Percentiles rank a stretch among this genome's conserved stretches.
These are phyloP conservation scores for Wickerhamia fluorescens DNA, from an alignment of 805 yeast genomes.

Conservation along the genomic window DNA sequence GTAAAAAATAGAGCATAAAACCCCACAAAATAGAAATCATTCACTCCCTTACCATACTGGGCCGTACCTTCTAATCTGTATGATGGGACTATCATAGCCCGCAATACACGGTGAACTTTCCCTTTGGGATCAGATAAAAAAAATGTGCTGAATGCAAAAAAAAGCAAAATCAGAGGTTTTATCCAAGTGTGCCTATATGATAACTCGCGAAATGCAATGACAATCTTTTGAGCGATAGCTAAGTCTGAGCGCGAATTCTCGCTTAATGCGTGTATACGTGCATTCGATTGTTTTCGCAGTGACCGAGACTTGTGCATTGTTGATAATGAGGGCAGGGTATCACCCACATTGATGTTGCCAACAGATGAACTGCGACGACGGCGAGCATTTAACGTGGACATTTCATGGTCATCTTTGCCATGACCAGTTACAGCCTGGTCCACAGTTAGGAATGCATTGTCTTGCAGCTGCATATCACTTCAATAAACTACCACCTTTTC, in stretches of 20 bases:
- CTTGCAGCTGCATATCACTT: too few relatives aligned
- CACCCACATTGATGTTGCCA: constrained; percentile 72
- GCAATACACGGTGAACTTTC: constrained; percentile 48
- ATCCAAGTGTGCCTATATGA: constrained; percentile 65
- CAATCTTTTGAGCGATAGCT: constrained; percentile 50
- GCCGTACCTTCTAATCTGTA: constrained; percentile 56
- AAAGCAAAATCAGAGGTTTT: constrained; percentile 48
- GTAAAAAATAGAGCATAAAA: constrained; percentile 85
- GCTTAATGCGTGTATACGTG: constrained; percentile 25
- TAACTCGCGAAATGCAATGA: constrained; percentile 54
- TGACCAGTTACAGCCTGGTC: too few relatives aligned
- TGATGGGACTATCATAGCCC: constrained; percentile 57
- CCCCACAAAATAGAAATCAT: constrained; percentile 73
- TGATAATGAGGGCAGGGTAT: constrained; percentile 59
- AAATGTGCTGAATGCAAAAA: constrained; percentile 36
- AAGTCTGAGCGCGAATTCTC: constrained; percentile 30
- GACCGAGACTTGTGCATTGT: constrained; percentile 51
- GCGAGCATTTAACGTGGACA: too few relatives aligned
- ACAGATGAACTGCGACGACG: constrained; percentile 60
- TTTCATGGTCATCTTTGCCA: too few relatives aligned
- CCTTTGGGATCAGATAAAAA: constrained; percentile 52
- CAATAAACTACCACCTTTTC: too few relatives aligned
- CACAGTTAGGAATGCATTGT: too few relatives aligned
- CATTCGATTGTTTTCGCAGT: constrained; percentile 26
- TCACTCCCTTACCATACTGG: constrained; percentile 80